Percentiles rank a stretch among this genome's conserved stretches.
Conservation (phyloP, 2,329 filamentous ascomycete genomes). For the Curvularia sp. region DNA sequence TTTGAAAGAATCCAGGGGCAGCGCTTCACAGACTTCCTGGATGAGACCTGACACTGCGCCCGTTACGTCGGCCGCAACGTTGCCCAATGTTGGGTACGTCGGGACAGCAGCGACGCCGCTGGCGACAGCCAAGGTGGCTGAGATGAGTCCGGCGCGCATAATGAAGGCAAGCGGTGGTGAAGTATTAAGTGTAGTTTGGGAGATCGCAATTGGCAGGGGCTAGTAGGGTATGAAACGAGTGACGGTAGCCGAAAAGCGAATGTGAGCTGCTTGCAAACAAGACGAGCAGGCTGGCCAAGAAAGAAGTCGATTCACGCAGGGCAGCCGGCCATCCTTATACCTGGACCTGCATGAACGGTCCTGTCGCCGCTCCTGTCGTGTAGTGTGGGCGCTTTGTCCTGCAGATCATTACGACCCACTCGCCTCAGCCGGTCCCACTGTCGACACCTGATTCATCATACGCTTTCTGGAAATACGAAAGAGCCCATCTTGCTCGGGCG, state of each 20-base stretch:
- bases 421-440: slow-evolving; percentile 14
- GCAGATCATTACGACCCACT: slow-evolving; percentile 14
- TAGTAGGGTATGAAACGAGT: slow-evolving; percentile 17
- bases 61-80: not conserved
- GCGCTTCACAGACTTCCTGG: slow-evolving; percentile 11
- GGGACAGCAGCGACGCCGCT: slow-evolving; percentile 23
- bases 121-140: slow-evolving; percentile 26
- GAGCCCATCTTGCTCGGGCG: slow-evolving; percentile 6
- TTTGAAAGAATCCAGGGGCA: slow-evolving; percentile 19
- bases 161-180: slow-evolving; percentile 21
- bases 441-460: slow-evolving; percentile 14
- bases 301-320: slow-evolving; percentile 1
- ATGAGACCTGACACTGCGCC: not conserved
- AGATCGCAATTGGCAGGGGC: not conserved
- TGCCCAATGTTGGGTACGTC: slow-evolving; percentile 11
- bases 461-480: slow-evolving; percentile 25
- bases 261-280: slow-evolving; percentile 7
- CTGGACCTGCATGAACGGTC: slow-evolving; percentile 14
- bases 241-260: slow-evolving; percentile 13
- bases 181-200: slow-evolving; percentile 13
- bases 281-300: slow-evolving; percentile 15
- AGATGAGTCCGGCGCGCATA: slow-evolving; percentile 26
- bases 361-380: not conserved
- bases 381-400: slow-evolving; percentile 9
- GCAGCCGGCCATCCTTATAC: slow-evolving; percentile 21